Evolutionary conservation across 352 stramenopile species (phyloP).

Genomic region (Pythium graminicola): DNA sequence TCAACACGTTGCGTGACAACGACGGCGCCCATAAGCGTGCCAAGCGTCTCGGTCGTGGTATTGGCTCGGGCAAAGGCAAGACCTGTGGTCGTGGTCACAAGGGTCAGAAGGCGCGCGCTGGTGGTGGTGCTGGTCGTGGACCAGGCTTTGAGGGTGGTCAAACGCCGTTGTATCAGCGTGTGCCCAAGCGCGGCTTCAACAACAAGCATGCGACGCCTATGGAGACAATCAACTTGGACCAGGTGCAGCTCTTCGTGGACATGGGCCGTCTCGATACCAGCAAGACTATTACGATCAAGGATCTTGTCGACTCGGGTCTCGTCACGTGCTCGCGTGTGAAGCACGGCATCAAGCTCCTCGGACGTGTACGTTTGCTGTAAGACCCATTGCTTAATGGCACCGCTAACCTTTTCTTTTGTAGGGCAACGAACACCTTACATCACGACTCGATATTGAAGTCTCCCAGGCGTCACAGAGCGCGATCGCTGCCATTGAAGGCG

Average conservation of each 20-base stretch:
- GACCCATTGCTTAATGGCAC: not conserved
- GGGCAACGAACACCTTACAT: conserved; percentile 78
- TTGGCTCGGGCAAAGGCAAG: conserved; percentile 91
- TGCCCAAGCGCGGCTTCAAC: conserved; percentile 99
- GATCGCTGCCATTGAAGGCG: conserved; percentile 93
- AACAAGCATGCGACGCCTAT: conserved; percentile 88
- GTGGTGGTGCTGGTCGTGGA: conserved; percentile 71
- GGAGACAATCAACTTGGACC: conserved; percentile 91
- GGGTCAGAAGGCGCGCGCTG: conserved; percentile 92
- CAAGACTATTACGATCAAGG: conserved; percentile 92
- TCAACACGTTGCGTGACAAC: conserved; percentile 86
- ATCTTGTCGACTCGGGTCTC: conserved; percentile 81
- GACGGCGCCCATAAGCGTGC: conserved; percentile 81
- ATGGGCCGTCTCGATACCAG: conserved; percentile 92
- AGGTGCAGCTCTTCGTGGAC: conserved; percentile 94
- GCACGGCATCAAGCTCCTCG: conserved; percentile 95
- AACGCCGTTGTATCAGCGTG: conserved; percentile 94
- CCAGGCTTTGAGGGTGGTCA: conserved; percentile 97
- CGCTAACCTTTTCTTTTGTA: conserved; percentile 5
- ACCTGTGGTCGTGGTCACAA: conserved; percentile 97
- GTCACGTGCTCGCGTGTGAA: conserved; percentile 91
- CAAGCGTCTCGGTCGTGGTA: conserved; percentile 90
- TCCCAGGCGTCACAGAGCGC: conserved; percentile 89
- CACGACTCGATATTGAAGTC: conserved; percentile 94
- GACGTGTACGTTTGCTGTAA: conserved; percentile 28